phyloP scores from a whole-genome alignment of 2,329 filamentous ascomycete species.

The Huntiella omanensis region DNA sequence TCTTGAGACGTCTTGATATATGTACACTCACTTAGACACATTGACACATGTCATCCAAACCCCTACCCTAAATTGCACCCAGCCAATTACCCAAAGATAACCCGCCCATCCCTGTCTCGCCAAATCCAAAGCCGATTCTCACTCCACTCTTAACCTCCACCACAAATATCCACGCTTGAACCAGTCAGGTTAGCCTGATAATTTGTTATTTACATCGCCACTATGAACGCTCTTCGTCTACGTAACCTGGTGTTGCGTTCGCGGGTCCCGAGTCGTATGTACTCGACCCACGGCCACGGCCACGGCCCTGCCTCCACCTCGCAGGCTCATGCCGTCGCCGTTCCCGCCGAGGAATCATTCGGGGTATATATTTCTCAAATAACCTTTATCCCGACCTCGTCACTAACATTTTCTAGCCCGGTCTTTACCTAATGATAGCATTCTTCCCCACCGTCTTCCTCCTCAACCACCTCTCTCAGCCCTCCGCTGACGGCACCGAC shows the following conservation, averaged over 20 bases:
- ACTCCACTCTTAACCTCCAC: too few species aligned
- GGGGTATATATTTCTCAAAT: slow-evolving; percentile 27
- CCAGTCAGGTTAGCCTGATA: too few species aligned
- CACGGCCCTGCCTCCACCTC: slow-evolving; percentile 25
- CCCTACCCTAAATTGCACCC: too few species aligned
- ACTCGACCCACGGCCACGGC: slow-evolving; percentile 32
- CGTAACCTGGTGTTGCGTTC: slow-evolving; percentile 17
- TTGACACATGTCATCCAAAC: too few species aligned
- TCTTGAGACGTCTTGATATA: too few species aligned
- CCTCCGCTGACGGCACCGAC: slow-evolving; percentile 29
- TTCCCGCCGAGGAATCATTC: slow-evolving; percentile 33
- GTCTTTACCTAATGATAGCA: slow-evolving; percentile 28
- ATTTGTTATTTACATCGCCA: too few species aligned
- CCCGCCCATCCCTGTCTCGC: too few species aligned
- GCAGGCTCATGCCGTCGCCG: slow-evolving; percentile 24
- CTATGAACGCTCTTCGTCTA: slow-evolving; percentile 27
- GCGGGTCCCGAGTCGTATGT: slow-evolving; percentile 22
- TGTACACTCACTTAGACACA: too few species aligned
- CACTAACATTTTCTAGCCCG: slow-evolving; percentile 21
- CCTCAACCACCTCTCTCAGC: slow-evolving; percentile 31
- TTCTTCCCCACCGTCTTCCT: slow-evolving; percentile 25
- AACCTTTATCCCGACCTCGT: background rate
- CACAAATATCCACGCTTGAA: too few species aligned
- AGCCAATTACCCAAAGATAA: too few species aligned
- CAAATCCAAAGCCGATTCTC: too few species aligned